Conservation (phyloP, 306 rosid species). For the Sicyos edulis region DNA sequence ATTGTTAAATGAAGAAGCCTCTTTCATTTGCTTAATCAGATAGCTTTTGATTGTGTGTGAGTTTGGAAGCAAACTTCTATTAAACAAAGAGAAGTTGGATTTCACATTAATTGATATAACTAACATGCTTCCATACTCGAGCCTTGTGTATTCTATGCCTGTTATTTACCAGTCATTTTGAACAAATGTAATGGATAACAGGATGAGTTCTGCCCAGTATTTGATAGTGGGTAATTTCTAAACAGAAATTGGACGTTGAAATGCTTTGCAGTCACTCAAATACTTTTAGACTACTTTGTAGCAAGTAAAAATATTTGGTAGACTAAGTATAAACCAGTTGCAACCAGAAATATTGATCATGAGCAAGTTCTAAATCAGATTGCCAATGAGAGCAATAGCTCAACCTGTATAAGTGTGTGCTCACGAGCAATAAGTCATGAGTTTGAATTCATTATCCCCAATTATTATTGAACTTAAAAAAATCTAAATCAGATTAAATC, state of each 20-base stretch:
- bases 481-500: neutral
- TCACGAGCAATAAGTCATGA: no score
- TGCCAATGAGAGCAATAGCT: no score
- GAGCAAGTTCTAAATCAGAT: neutral
- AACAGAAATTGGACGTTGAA: neutral
- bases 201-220: neutral
- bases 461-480: no score
- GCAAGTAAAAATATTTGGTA: neutral
- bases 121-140: neutral
- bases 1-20: neutral
- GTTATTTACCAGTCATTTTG: neutral
- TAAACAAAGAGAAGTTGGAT: neutral
- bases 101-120: slow-evolving; percentile 16
- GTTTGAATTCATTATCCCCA: no score
- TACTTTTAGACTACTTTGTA: no score
- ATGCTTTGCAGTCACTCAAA: neutral
- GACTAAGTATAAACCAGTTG: neutral
- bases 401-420: no score
- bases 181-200: neutral
- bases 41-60: neutral
- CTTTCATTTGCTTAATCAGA: neutral
- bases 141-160: neutral
- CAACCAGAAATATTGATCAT: neutral
- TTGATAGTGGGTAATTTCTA: neutral
- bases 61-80: slow-evolving; percentile 10